Base-by-base conservation (phyloP, 2,329 filamentous ascomycete genomes). In the Phoma sp. region DNA sequence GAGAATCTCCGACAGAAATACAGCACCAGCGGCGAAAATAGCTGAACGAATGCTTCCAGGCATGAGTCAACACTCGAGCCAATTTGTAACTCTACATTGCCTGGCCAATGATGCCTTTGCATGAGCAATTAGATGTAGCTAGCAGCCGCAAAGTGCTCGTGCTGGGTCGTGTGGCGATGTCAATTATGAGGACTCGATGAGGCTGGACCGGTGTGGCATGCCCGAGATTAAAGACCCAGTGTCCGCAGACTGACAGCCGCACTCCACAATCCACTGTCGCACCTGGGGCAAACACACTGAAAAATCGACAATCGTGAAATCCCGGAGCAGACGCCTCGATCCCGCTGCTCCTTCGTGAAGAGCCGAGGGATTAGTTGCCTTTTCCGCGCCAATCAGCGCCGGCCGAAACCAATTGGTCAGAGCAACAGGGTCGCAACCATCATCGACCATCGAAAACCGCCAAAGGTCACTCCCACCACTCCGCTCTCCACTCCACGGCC, bases 401-500 rank as follows among this genome's bases (percentile, higher is more conserved):
- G 23, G 38, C 7, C 24, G 39, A 58, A 61, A 57, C 48, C 55
- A 55, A 55, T 62, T 63, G 57, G 62, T 65, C 54, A 65, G 45
- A 35, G 56, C 13, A 18, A 18, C 18, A 18, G 7, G 32, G 32
- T 39, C 45, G 48, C 56, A 54, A 59, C 58, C 59, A 64, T 67
- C 62, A 59, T 66, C 58, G 62, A 67, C 58, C 59, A 53, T 59
- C 50, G 58, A 62, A 67, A 59, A 58, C 62, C 61, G 62, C 58
- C 55, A 60, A 53, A 55, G 58, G 58, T 62, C 62, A 56, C 54
- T 53, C 41, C 55, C 58, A 58, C 55, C 50, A 54, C 49, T 42
- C 44, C 51, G 55, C 66, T 67, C 65, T 68, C 64, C 65, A 63
- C 64, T 61, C 61, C 60, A 59, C 58, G 62, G 62, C 64, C 60